phyloP scores from a whole-genome alignment of 2,329 filamentous ascomycete species.

The Arthrobotrys iridis region DNA sequence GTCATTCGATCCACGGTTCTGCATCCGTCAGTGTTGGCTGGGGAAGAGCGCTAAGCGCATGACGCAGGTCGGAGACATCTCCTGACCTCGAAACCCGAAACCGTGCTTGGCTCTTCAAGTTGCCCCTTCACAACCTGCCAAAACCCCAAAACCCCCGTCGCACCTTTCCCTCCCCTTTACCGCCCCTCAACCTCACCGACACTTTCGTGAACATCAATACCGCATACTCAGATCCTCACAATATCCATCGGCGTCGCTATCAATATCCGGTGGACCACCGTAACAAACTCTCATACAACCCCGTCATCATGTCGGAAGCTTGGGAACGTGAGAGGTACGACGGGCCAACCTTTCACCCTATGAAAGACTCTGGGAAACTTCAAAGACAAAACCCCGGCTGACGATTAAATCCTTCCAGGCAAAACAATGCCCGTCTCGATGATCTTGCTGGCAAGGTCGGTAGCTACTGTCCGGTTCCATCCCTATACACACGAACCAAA shows the following conservation, averaged over 20 bases:
- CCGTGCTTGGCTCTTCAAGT: conserved; percentile 30
- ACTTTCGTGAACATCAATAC: neutral
- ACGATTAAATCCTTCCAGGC: conserved; percentile 63
- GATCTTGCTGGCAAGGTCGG: conserved; percentile 81
- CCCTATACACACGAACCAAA: neutral
- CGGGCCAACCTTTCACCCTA: conserved; percentile 30
- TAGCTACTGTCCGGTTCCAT: neutral
- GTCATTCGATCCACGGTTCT: neutral
- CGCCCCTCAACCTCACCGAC: neutral
- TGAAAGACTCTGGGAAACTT: conserved; percentile 1
- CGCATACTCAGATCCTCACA: neutral
- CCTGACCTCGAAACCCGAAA: conserved; percentile 41
- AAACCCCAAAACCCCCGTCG: no score
- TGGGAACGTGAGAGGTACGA: conserved; percentile 70
- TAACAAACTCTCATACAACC: neutral
- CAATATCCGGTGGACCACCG: neutral
- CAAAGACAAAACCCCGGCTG: conserved; percentile 10
- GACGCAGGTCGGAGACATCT: conserved; percentile 23
- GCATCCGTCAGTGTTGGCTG: neutral
- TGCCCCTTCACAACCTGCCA: conserved; percentile 18
- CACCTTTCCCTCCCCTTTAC: conserved; percentile 27
- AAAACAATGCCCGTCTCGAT: conserved; percentile 94
- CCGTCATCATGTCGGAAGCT: conserved; percentile 66
- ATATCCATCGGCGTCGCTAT: neutral
- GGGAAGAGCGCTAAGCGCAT: conserved; percentile 5